These are phyloP conservation scores for Ganoderma multipileum DNA, from an alignment of 1,284 basidiomycete species.

Conservation along the genomic window DNA sequence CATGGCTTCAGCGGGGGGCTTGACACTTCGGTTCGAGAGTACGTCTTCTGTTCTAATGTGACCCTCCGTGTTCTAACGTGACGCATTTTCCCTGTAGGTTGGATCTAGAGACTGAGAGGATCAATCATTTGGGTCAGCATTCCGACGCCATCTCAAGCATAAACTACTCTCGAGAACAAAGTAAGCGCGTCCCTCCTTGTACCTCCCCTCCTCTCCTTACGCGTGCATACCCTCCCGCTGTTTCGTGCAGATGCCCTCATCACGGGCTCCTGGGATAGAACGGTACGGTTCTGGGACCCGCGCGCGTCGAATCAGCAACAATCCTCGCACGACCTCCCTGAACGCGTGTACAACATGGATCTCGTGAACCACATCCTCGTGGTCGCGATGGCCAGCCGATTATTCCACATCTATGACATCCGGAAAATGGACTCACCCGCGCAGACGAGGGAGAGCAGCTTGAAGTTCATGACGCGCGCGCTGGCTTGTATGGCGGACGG, in stretches of 20 bases:
- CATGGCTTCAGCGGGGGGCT: constrained; percentile 79
- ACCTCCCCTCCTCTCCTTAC: neutral
- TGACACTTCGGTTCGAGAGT: constrained; percentile 79
- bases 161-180: constrained; percentile 58
- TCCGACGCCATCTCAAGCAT: constrained; percentile 70
- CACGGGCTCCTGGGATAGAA: constrained; percentile 92
- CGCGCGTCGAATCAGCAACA: constrained; percentile 64
- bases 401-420: constrained; percentile 89
- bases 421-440: constrained; percentile 75
- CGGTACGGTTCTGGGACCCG: constrained; percentile 89
- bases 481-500: constrained; percentile 93
- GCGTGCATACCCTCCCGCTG: neutral
- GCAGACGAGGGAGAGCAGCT: constrained; percentile 87
- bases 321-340: constrained; percentile 74
- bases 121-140: constrained; percentile 71
- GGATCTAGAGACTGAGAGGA: constrained; percentile 67
- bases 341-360: constrained; percentile 87
- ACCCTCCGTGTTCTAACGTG: neutral
- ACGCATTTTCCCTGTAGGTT: constrained; percentile 49
- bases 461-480: constrained; percentile 95
- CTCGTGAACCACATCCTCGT: constrained; percentile 79
- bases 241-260: constrained; percentile 67
- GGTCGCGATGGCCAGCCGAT: constrained; percentile 88
- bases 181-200: constrained; percentile 45
- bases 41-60: constrained; percentile 34